Evolutionary conservation across 2,329 filamentous ascomycete genomes (phyloP), one percentile per base, ranked within the genome.

Genomic region (Aspergillus sp.): DNA sequence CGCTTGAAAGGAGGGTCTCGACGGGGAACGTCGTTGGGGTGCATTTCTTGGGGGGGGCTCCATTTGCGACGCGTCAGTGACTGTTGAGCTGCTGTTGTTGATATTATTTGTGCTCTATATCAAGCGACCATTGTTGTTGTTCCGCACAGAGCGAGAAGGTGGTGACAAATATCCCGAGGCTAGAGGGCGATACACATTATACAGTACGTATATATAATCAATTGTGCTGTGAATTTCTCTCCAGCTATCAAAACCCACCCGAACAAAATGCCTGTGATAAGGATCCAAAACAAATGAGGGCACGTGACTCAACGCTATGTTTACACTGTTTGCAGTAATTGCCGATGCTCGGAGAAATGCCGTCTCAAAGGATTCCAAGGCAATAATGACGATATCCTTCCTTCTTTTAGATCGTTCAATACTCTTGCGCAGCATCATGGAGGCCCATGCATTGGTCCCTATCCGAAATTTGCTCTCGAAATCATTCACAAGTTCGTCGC

Each of bases 1-100:
- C n/a, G 87, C 88, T 54, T 84, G 84, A 67, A 86, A 89, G 1
- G 86, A 88, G 1, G 83, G 81, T 1, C 80, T 80, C 47, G 69
- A 65, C 7, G 70, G 62, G 40, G 72, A 70, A 17, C 73, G 66
- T 31, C 67, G 59, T 55, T 62, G 62, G 47, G 63, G 60, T 64
- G 63, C 60, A 37, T 58, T 50, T 50, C 44, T 64, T 27, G 59
- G 57, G 39, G 59, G 53, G 25, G 63, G 67, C 48, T 73, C 74
- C 56, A 73, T 77, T 57, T 75, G 76, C 37, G 75, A 75, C 64
- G 73, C 73, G 67, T 70, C 70, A 62, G 79, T 68, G 21, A 77
- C 67, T 49, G 80, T 67, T 7, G 78, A 78, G 23, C 77, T 79
- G 21, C 78, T 79, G 17, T 85, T 82, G 59, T 85, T 87, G 17